phyloP scores from a whole-genome alignment of 2,329 filamentous ascomycete genomes.

The Xylariaceae sp. region DNA sequence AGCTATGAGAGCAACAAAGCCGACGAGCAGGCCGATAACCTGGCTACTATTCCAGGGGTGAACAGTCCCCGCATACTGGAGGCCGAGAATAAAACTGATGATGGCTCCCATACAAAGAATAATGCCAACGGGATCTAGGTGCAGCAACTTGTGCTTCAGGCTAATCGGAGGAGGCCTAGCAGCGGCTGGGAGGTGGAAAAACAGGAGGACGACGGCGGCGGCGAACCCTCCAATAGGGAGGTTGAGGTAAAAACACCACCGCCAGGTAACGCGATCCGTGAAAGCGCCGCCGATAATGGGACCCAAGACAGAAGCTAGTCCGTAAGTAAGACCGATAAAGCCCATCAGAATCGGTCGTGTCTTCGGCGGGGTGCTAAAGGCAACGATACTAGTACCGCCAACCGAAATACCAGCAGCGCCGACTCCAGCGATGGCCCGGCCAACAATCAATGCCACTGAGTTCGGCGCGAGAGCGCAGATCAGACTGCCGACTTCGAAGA shows the following conservation, averaged over 20 bases:
- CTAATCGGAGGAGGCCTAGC: background rate
- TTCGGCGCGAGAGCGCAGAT: constrained; percentile 24
- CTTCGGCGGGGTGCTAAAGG: constrained; percentile 7
- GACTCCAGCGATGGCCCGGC: constrained; percentile 30
- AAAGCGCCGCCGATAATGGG: no score
- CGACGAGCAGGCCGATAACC: background rate
- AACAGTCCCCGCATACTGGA: background rate
- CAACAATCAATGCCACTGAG: constrained; percentile 28
- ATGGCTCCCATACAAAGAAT: background rate
- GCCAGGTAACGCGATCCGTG: no score
- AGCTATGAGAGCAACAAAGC: background rate
- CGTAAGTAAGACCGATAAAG: no score
- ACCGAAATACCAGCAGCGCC: constrained; percentile 48
- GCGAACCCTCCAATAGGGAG: no score
- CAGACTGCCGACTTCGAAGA: constrained; percentile 25
- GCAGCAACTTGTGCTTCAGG: background rate
- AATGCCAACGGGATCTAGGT: background rate
- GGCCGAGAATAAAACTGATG: background rate
- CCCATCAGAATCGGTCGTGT: constrained; percentile 30
- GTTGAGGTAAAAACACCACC: no score
- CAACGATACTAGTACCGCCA: constrained; percentile 43
- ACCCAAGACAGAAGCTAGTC: no score
- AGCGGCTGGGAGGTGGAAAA: background rate
- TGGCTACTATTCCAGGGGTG: background rate
- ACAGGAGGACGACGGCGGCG: constrained; percentile 29